Evolutionary conservation across 169 alveolate species (phyloP), one percentile per base, ranked within the genome.

Genomic region (Nephromyces sp.): DNA sequence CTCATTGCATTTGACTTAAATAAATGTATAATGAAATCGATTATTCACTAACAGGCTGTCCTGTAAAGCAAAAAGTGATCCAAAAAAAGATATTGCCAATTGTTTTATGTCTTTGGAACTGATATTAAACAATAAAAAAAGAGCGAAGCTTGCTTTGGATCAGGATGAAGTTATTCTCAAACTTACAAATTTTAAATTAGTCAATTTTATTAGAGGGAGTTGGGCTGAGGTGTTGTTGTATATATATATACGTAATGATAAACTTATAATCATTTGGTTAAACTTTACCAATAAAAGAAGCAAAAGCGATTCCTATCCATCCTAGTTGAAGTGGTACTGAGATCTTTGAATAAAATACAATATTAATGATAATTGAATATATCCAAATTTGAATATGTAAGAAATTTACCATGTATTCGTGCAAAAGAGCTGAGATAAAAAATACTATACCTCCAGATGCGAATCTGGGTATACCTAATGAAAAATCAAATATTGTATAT

Each of bases 61-160:
- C 98, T 5, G 95, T 80, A 74, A 94, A 85, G 72, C 97, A 89
- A 82, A 94, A 94, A 6, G 89, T 75, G 43, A 88, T 81, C 98
- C 98, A 94, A 73, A 93, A 94, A 35, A 91, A 51, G 1, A 88
- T 78, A 74, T 94, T 94, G 6, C 97, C 97, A 21, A 90, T 70
- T 1, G 92, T 88, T 65, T 83, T 83, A 72, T 87, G 80, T 29
- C 74, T 87, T 74, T 87, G 87, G 31, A 90, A 72, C 90, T 82
- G 89, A 4, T 6, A 43, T 15, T 43, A 43, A 15, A 43, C n/a
- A 43, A 15, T 15, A 15, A 43, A 15, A 43, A 15, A 43, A n/a
- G 57, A 15, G n/a, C 66, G 6, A 35, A 68, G 1, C 75, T 75
- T 66, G 77, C 43, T 32, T 75, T 77, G 22, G 77, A 68, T 72